Evolutionary conservation across 805 yeast species (phyloP).

Genomic region (Lipomyces orientalis): DNA sequence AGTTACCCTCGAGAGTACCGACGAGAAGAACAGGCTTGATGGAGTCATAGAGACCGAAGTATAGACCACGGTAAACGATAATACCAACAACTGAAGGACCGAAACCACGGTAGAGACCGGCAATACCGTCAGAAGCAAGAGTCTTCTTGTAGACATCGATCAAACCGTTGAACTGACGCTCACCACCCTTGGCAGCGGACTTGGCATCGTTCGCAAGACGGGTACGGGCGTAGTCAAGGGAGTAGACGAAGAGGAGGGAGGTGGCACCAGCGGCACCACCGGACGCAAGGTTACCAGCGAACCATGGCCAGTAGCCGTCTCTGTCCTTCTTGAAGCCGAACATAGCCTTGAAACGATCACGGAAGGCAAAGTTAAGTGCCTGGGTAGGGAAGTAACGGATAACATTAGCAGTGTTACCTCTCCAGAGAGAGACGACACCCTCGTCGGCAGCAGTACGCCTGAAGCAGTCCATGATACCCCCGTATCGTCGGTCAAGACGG

Average conservation of each 20-base stretch:
- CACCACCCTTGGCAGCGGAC: conserved; percentile 83
- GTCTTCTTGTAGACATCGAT: conserved; percentile 96
- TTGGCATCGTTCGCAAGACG: conserved; percentile 99
- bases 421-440: conserved; percentile 94
- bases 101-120: conserved; percentile 99
- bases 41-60: conserved; percentile 97
- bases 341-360: conserved; percentile 93
- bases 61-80: conserved; percentile 98
- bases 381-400: conserved; percentile 99
- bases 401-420: conserved; percentile 99
- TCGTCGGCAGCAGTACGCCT: conserved; percentile 90
- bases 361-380: conserved; percentile 98
- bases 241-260: conserved; percentile 90
- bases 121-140: conserved; percentile 92
- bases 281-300: conserved; percentile 97
- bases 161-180: conserved; percentile 96
- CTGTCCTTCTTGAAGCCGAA: conserved; percentile 93
- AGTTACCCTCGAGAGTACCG: conserved; percentile 93
- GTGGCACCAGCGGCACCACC: conserved; percentile 99
- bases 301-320: conserved; percentile 91
- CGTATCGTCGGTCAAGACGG: conserved; percentile 83
- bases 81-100: conserved; percentile 98
- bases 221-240: conserved; percentile 97
- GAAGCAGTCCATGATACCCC: conserved; percentile 94
- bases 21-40: conserved; percentile 92